Evolutionary conservation across 306 rosid species (phyloP), one percentile per base, ranked within the genome.

Genomic region (Quercus wislizeni): DNA sequence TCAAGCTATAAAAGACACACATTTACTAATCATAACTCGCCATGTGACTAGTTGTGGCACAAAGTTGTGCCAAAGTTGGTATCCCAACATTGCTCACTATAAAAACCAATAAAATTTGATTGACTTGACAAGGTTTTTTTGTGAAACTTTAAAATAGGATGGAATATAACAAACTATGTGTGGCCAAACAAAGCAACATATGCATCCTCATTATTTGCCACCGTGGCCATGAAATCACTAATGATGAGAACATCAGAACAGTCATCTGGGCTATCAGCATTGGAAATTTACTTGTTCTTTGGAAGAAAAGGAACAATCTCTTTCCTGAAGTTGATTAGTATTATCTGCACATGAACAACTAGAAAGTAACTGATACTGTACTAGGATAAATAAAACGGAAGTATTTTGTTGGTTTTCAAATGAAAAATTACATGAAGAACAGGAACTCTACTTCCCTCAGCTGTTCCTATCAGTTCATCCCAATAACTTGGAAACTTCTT

Each of bases 141-240:
- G 11, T 5, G 43, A 59, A 80, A 19, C 49, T 28, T 38, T 67
- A 3, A 69, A 46, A 51, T 63, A 13, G 18, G 5, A 46, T 25
- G 27, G 10, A 31, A 71, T 30, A 80, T 65, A 58, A 38, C 28
- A 19, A 21, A 80, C n/a, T 82, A 95, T 97, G 96, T 85, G 85
- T 92, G 96, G 65, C 92, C 97, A 80, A 91, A 76, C n/a, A 92
- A 85, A 72, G 91, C 88, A 75, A 90, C 81, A 79, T 90, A 82
- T 57, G 96, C 98, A 78, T 91, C 98, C 85, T 95, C 98, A 27
- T 95, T 91, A 86, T 91, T 97, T 7, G 89, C 97, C 20, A 85
- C 98, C 79, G 87, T 28, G 23, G 97, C 94, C 92, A 90, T 83
- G 84, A 90, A 81, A 33, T 91, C 94, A 12, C 79, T 73, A 54